Base-by-base conservation (phyloP, 2,329 filamentous ascomycete species). In the Triangularia setosa region DNA sequence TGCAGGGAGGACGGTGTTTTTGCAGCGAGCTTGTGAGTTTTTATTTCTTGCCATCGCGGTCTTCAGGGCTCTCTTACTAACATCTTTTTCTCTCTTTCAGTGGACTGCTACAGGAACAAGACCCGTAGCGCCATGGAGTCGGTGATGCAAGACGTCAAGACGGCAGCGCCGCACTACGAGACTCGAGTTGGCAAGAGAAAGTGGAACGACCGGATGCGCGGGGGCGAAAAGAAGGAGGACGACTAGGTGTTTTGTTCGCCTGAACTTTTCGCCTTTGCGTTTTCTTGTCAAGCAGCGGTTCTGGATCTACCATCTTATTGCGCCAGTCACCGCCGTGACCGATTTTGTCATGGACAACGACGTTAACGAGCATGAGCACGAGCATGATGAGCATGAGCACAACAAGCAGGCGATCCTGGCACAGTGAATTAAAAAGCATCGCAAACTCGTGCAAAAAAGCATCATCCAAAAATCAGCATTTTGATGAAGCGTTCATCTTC, bases 71-170 rank as follows among this genome's bases (percentile, higher is more conserved):
- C 23, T 27, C 23, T 4, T 18, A 16, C 52, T 55, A 6, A 25
- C 52, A 16, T n/a, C 16, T 25, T 18, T 16, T 63, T 66, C n/a
- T n/a, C n/a, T 64, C 16, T 24, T 55, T 63, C 71, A 96, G 93
- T 98, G 77, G 94, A 98, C 76, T 92, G 91, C 67, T 97, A 97
- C 77, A 90, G 94, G 70, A 94, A 92, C 75, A 97, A 96, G 82
- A 95, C 93, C 76, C 87, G 90, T 68, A 89, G 85, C 69, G 90
- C 90, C 62, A 93, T 96, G 79, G 86, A 96, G 72, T 87, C 85
- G 23, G 85, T 88, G 53, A 90, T 91, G 72, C 89, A 92, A 73
- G 92, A 96, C 67, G 84, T 92, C 54, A 82, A 85, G 63, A 83
- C 84, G 21, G 87, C 91, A 25, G 90, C 91, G 24, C 89, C 92